phyloP scores from a whole-genome alignment of 257 asterid species.

The Gentiana dahurica region DNA sequence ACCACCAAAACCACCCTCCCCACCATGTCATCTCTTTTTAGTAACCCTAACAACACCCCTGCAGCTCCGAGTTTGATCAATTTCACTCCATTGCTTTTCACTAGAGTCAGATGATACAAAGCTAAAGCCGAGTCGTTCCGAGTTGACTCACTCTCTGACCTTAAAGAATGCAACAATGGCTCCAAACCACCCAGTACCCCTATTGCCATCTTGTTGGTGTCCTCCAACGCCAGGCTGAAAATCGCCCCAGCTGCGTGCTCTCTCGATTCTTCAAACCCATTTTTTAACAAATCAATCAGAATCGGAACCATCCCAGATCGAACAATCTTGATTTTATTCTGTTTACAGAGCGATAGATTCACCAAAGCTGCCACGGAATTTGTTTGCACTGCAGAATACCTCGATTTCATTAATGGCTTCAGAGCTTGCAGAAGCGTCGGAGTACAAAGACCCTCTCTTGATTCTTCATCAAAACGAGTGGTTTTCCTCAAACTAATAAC shows the following conservation, averaged over 20 bases:
- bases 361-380: conserved; percentile 84
- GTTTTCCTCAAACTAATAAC: conserved; percentile 59
- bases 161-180: conserved; percentile 70
- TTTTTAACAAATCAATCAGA: conserved; percentile 52
- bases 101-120: conserved; percentile 66
- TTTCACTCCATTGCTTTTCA: conserved; percentile 54
- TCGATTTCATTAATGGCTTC: conserved; percentile 44
- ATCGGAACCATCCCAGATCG: conserved; percentile 64
- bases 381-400: conserved; percentile 55
- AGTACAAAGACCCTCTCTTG: conserved; percentile 55
- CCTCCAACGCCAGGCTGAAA: conserved; percentile 71
- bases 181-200: conserved; percentile 76
- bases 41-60: conserved; percentile 42
- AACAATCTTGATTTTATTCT: conserved; percentile 62
- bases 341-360: conserved; percentile 64
- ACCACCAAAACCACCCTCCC: conserved; percentile 57
- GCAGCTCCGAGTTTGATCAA: conserved; percentile 51
- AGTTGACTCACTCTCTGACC: conserved; percentile 66
- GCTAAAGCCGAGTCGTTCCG: conserved; percentile 80
- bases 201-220: conserved; percentile 67
- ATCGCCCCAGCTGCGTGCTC: conserved; percentile 95
- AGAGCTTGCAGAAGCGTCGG: conserved; percentile 51
- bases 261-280: conserved; percentile 64
- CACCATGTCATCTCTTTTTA: conserved; percentile 41
- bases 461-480: conserved; percentile 47